These are phyloP conservation scores for Jackrogersella minutella DNA, from an alignment of 495 filamentous ascomycete genomes.

Conservation along the genomic window DNA sequence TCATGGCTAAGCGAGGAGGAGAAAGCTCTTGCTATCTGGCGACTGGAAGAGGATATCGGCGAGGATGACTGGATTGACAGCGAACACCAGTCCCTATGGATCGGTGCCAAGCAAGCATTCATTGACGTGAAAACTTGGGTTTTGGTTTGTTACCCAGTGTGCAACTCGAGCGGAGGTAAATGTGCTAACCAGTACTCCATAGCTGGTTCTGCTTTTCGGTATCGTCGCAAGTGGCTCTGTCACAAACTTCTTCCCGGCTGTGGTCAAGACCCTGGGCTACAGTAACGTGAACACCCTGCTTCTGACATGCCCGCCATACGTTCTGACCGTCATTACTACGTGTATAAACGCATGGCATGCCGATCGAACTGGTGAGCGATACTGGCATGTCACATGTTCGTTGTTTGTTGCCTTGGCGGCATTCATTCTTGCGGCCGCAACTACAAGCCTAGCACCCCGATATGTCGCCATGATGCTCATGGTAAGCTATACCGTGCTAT, in stretches of 20 bases:
- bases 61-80: constrained; percentile 75
- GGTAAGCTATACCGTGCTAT: constrained; percentile 54
- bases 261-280: constrained; percentile 74
- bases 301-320: constrained; percentile 79
- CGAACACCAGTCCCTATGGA: constrained; percentile 68
- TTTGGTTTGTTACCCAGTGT: constrained; percentile 61
- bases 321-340: constrained; percentile 73
- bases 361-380: constrained; percentile 80
- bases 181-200: constrained; percentile 18
- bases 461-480: constrained; percentile 90
- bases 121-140: constrained; percentile 76
- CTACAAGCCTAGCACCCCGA: constrained; percentile 67
- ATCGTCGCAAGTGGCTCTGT: constrained; percentile 76
- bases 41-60: constrained; percentile 80
- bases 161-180: neutral
- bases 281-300: constrained; percentile 68
- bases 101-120: constrained; percentile 76
- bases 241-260: constrained; percentile 91
- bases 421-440: constrained; percentile 79
- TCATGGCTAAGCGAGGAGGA: constrained; percentile 76
- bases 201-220: constrained; percentile 73
- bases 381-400: constrained; percentile 75
- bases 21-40: constrained; percentile 70
- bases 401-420: constrained; percentile 72
- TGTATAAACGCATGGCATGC: constrained; percentile 80